Evolutionary conservation across 179 eudicot species (phyloP), one percentile per base, ranked within the genome.

Genomic region (Beta macrorhiza): DNA sequence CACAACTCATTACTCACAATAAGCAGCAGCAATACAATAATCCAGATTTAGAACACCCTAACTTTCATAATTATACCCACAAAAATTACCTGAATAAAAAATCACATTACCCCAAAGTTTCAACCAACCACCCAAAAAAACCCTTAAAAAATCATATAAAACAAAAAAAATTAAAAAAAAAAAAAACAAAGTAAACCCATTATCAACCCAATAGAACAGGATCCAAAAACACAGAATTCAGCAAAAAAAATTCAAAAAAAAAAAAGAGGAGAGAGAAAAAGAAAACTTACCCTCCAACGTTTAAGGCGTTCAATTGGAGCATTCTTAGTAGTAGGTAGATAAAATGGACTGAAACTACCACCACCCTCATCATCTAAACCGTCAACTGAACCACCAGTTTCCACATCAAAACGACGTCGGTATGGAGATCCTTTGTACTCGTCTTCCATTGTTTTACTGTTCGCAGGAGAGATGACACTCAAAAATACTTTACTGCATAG

Each of bases 271-370:
- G 1, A 20, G 42, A 17, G 32, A 11, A 64, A 7, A 44, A 61
- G 72, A 29, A 19, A 68, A 29, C 83, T 72, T 87, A 91, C 95
- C 88, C 95, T 88, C 95, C 95, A 91, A 61, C 93, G 78, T 22
- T 78, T 87, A 47, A 91, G 89, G 6, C 90, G 87, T 53, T 89
- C 91, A 74, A 88, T 57, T 7, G 95, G 86, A 67, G 93, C 93
- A 70, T 89, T 79, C 84, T 91, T 91, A 6, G 95, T 91, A 37
- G 87, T 80, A 5, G 67, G 51, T 25, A 91, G 83, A 70, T 89
- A 83, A 77, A 91, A 91, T 1, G 89, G 87, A 47, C 89, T 49
- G n/a, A 52, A 69, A 15, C 5, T 72, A 49, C 15, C 78, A 16
- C 57, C 78, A 1, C 78, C 84, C 5, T 81, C 22, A 25, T 16